phyloP scores from a whole-genome alignment of 345 rosid species.

The Arabidopsis arenosa region DNA sequence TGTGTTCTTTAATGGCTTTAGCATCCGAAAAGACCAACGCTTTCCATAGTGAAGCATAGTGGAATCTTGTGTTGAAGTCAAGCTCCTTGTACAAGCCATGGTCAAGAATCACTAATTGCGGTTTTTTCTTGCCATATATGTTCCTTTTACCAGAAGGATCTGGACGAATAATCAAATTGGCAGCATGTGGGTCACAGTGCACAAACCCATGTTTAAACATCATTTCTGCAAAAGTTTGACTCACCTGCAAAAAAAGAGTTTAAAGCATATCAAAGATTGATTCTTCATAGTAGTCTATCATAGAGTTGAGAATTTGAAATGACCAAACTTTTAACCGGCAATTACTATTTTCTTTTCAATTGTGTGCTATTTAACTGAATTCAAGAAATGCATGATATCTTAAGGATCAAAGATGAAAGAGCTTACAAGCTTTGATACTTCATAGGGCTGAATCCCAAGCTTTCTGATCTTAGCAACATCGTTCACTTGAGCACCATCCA shows the following conservation, averaged over 20 bases:
- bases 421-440: conserved; percentile 85
- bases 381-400: conserved; percentile 25
- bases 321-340: neutral
- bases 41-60: conserved; percentile 93
- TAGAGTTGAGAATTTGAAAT: neutral
- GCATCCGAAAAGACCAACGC: conserved; percentile 84
- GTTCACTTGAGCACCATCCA: conserved; percentile 87
- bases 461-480: conserved; percentile 68
- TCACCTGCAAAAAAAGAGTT: conserved; percentile 60
- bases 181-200: conserved; percentile 99
- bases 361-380: conserved; percentile 4
- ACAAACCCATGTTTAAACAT: conserved; percentile 96
- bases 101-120: conserved; percentile 88
- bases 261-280: neutral
- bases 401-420: conserved; percentile 26
- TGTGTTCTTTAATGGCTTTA: conserved; percentile 78
- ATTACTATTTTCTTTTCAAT: neutral
- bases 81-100: conserved; percentile 95
- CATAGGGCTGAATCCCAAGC: conserved; percentile 79
- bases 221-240: conserved; percentile 93
- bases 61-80: conserved; percentile 71
- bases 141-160: conserved; percentile 63
- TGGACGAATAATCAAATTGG: conserved; percentile 87
- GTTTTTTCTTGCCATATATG: conserved; percentile 70
- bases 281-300: neutral